Evolutionary conservation across 139 green algal species (phyloP), one percentile per base, ranked within the genome.

Genomic region (Micractinium sp.): DNA sequence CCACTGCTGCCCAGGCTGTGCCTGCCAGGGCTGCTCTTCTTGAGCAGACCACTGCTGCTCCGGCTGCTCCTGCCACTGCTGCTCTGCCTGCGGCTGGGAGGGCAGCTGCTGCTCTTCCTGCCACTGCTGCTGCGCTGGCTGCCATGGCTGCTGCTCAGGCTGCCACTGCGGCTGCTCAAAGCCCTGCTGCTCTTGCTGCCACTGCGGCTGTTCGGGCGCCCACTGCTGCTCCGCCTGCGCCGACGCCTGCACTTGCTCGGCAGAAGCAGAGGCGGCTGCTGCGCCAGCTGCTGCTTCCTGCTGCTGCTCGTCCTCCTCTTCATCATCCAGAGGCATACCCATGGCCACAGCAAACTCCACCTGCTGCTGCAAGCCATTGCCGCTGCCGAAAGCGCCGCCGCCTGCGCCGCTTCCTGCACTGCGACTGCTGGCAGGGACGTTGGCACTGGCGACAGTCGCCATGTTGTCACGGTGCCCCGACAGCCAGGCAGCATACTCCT

Each of bases 401-500:
- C 29, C 76, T 19, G 82, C 36, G 14, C 27, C 31, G 41, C 39
- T 12, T 23, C 27, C 77, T 20, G 80, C 33, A 31, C 19, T 15
- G 80, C 80, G 22, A 29, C 81, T 29, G 56, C 56, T 53, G 19
- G 56, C 56, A 0, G 47, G 2, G 63, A 2, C 14, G 63, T 2
- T 27, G 63, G 63, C 63, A 27, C 63, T 27, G 2, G 27, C 35
- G 1, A 33, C n/a, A 0, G 56, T n/a, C 53, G 19, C 29, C 33
- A 27, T 27, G 27, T 75, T 79, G 25, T 80, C 82, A 0, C 87
- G 56, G 60, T 85, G 61, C 13, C 81, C 87, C 19, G 78, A 81
- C 76, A 91, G 82, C 88, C 88, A 91, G 38, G 88, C 81, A 31
- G 77, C 86, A 56, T 88, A 84, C 19, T 81, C 75, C 41, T 60